Percentiles rank a stretch among this genome's conserved stretches.
Evolutionary conservation across 331 rosid species (phyloP).

Genomic region (Rosa hybrid): DNA sequence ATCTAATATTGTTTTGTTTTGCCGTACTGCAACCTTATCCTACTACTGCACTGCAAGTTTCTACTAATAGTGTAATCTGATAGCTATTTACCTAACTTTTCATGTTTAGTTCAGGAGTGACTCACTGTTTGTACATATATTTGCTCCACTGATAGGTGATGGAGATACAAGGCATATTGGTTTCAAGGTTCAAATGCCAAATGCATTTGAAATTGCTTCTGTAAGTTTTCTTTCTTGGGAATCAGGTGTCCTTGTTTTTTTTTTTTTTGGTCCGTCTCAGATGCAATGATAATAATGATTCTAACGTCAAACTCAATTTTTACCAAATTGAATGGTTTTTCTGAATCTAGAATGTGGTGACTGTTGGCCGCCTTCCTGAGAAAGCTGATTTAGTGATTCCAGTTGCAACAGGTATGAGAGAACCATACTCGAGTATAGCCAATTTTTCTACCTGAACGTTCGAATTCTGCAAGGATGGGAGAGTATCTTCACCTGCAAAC

Average conservation of each 20-base stretch:
- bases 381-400: constrained; percentile 86
- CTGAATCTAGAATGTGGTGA: constrained; percentile 54
- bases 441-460: neutral
- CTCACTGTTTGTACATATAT: neutral
- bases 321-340: constrained; percentile 1
- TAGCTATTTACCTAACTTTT: neutral
- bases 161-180: constrained; percentile 85
- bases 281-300: neutral
- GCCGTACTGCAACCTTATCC: neutral
- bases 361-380: constrained; percentile 82
- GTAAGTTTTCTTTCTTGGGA: constrained; percentile 46
- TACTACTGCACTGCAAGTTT: neutral
- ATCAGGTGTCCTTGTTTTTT: neutral
- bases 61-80: no score
- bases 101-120: constrained; percentile 16
- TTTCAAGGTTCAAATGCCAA: constrained; percentile 75
- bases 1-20: neutral
- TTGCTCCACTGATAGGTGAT: constrained; percentile 56
- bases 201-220: constrained; percentile 74
- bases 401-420: constrained; percentile 74
- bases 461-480: neutral
- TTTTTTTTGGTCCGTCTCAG: neutral
- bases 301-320: neutral
- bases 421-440: neutral
- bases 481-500: neutral